Evolutionary conservation across 352 stramenopile genomes (phyloP), one percentile per base, ranked within the genome.

Genomic region (Pythium sp.): DNA sequence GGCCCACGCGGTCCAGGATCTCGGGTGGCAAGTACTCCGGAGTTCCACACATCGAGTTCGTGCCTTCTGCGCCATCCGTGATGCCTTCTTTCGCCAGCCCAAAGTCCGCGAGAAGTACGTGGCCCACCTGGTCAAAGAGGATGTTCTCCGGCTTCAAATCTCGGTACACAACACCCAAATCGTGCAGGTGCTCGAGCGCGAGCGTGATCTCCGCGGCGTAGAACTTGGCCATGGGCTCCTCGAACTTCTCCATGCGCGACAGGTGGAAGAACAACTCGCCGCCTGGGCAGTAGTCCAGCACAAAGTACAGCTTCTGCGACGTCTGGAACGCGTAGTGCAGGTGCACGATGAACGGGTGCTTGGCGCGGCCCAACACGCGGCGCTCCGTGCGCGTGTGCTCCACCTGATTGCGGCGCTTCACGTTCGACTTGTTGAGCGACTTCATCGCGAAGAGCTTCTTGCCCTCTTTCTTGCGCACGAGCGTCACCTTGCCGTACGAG

Each of bases 1-100:
- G 89, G 47, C 89, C 91, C 47, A 93, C 82, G 56, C 89, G 85
- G 76, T 93, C 86, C 8, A 98, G 69, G 64, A 98, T 96, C 80
- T 98, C 92, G 36, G 93, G 93, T 12, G 92, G 90, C 67, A 98
- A 73, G 77, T 98, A 98, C 80, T 98, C 93, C 22, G 91, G 92
- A 26, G 93, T 97, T 32, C 90, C 90, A 65, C 90, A 97, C 84
- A 97, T 92, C 46, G 85, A 94, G 77, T 96, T 95, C 7, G 87
- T 92, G 54, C 89, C 89, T 61, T 93, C 84, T 22, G 84, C 84
- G 58, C 86, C 84, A 66, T 93, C 84, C 49, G 84, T 92, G 65
- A 95, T 92, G 49, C 87, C 89, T 71, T 94, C 84, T 70, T 95
- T 95, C 28, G 89, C 87, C 18, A 96, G 79, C n/a, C 89, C 89